These are phyloP conservation scores for Stephanocyclus meneghinianus DNA, from an alignment of 352 stramenopile genomes.

Conservation along the genomic window DNA sequence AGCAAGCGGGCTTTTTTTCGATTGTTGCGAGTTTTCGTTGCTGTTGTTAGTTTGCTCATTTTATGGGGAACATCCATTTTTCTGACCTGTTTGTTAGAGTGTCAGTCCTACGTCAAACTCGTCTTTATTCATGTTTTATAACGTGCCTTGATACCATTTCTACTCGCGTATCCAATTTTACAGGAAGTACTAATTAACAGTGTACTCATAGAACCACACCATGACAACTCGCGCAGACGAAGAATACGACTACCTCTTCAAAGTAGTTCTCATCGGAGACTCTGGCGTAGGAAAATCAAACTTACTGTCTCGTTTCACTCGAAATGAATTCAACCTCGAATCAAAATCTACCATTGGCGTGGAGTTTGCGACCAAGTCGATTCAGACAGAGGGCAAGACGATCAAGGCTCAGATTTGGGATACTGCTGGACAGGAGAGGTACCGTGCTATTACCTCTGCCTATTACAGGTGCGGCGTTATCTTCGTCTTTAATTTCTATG, in stretches of 20 bases:
- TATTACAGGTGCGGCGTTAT: constrained; percentile 70
- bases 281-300: constrained; percentile 93
- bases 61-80: too few species aligned
- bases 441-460: constrained; percentile 83
- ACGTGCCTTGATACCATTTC: background rate
- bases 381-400: constrained; percentile 88
- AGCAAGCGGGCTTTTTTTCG: too few species aligned
- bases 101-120: too few species aligned
- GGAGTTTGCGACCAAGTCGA: constrained; percentile 92
- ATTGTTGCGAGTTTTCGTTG: too few species aligned
- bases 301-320: constrained; percentile 94
- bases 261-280: constrained; percentile 84
- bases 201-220: constrained; percentile 12
- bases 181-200: background rate
- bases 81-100: too few species aligned
- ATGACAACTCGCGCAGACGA: constrained; percentile 82
- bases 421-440: constrained; percentile 84
- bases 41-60: too few species aligned
- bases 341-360: constrained; percentile 96
- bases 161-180: background rate
- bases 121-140: background rate
- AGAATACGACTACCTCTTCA: constrained; percentile 85
- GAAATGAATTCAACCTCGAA: constrained; percentile 98
- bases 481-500: background rate
- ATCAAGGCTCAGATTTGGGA: constrained; percentile 86